phyloP scores from a whole-genome alignment of 768 basidiomycete species.

The Phylloporus scabripes region DNA sequence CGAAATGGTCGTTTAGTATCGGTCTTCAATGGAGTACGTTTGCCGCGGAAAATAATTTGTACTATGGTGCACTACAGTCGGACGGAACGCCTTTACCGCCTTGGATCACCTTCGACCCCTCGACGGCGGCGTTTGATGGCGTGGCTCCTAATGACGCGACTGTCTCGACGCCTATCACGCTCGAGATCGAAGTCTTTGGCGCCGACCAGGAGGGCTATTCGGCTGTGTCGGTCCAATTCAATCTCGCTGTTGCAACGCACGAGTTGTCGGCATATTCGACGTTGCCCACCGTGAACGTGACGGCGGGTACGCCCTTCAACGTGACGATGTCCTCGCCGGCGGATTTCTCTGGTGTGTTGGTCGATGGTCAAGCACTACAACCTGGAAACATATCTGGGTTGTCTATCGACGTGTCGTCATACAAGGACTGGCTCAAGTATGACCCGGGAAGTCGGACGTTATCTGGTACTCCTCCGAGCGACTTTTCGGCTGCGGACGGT shows the following conservation, averaged over 20 bases:
- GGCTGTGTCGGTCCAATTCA: conserved; percentile 54
- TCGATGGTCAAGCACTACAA: conserved; percentile 58
- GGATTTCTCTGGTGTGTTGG: conserved; percentile 58
- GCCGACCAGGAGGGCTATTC: conserved; percentile 73
- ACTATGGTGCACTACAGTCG: conserved; percentile 56
- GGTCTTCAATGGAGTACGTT: conserved; percentile 71
- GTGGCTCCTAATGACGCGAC: conserved; percentile 52
- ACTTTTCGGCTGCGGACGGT: conserved; percentile 31
- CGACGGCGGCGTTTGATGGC: conserved; percentile 71
- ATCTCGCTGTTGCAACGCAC: conserved; percentile 60
- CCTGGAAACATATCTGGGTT: conserved; percentile 53
- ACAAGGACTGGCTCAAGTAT: conserved; percentile 55
- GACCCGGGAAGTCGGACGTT: conserved; percentile 52
- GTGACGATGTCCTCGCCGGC: conserved; percentile 46
- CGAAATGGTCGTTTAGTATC: conserved; percentile 84
- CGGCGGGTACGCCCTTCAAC: conserved; percentile 49
- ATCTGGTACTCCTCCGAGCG: conserved; percentile 56
- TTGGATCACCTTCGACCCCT: conserved; percentile 70
- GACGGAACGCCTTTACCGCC: conserved; percentile 68
- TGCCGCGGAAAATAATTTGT: conserved; percentile 41
- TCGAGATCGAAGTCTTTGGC: conserved; percentile 57
- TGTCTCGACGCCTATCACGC: conserved; percentile 35
- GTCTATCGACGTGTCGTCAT: conserved; percentile 52
- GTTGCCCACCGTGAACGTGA: conserved; percentile 68
- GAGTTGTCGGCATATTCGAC: conserved; percentile 50